These are phyloP conservation scores for Mycosarcoma maydis DNA, from an alignment of 1,284 basidiomycete species.

Conservation along the genomic window DNA sequence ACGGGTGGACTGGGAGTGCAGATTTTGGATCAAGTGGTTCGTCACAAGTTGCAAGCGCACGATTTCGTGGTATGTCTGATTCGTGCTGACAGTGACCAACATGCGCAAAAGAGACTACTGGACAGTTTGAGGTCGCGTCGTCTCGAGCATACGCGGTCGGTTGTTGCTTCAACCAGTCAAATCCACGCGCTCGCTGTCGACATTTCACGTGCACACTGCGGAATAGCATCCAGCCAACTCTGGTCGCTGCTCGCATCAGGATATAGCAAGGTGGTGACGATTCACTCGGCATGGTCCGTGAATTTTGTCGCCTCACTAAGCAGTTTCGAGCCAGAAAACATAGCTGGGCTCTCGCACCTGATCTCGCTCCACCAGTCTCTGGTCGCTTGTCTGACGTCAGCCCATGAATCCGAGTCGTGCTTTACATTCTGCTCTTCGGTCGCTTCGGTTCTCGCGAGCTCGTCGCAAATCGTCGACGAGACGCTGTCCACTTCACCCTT, in stretches of 20 bases:
- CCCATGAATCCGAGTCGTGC: conserved; percentile 64
- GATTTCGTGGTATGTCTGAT: conserved; percentile 72
- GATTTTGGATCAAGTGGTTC: conserved; percentile 71
- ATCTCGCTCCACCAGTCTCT: conserved; percentile 58
- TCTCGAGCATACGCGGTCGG: conserved; percentile 46
- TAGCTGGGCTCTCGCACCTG: conserved; percentile 24
- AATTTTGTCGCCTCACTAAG: conserved; percentile 50
- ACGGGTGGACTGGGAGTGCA: conserved; percentile 75
- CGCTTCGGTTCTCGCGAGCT: conserved; percentile 71
- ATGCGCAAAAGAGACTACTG: conserved; percentile 68
- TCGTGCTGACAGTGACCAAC: conserved; percentile 69
- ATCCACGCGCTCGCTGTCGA: conserved; percentile 39
- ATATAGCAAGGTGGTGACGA: conserved; percentile 9
- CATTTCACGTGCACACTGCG: conserved; percentile 21
- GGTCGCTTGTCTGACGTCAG: conserved; percentile 68
- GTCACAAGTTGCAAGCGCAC: conserved; percentile 40
- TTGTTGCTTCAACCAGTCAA: conserved; percentile 4
- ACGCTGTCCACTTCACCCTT: not conserved
- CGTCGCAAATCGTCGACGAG: conserved; percentile 49
- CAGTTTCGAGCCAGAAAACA: conserved; percentile 48
- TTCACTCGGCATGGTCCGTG: conserved; percentile 59
- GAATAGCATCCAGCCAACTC: not conserved
- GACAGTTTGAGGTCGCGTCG: conserved; percentile 63
- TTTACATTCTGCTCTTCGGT: conserved; percentile 68
- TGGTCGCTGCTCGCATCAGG: not conserved